Percentiles rank a stretch among this genome's conserved stretches.
phyloP scores from a whole-genome alignment of 208 protist species.

The Crithidia thermophila region DNA sequence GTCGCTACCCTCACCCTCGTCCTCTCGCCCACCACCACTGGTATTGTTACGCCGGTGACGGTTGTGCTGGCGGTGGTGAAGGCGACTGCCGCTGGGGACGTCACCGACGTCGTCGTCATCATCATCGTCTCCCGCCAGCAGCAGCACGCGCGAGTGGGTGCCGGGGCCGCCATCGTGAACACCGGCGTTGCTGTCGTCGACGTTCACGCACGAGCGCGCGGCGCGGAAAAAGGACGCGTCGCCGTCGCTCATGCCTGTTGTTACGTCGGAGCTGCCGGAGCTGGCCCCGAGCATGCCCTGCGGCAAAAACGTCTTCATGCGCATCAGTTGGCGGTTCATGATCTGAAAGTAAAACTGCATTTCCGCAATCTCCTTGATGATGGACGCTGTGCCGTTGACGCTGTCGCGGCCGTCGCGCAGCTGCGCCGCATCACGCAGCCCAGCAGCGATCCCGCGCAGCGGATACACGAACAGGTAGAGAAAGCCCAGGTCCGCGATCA shows the following conservation, averaged over 20 bases:
- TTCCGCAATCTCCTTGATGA: constrained; percentile 49
- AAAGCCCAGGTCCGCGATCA: constrained; percentile 30
- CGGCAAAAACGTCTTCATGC: constrained; percentile 61
- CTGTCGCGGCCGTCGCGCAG: constrained; percentile 41
- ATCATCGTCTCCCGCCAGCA: neutral
- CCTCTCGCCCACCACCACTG: no score
- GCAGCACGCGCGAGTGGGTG: no score
- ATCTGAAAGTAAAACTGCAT: constrained; percentile 58
- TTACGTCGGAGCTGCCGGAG: neutral
- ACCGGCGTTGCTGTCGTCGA: neutral
- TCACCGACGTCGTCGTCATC: neutral
- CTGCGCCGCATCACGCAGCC: constrained; percentile 40
- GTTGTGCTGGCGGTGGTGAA: no score
- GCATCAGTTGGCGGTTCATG: constrained; percentile 56
- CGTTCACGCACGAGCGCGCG: neutral
- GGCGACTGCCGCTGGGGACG: no score
- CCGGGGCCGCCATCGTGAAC: neutral
- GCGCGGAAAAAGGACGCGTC: constrained; percentile 2
- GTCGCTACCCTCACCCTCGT: no score
- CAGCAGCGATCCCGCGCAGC: constrained; percentile 32
- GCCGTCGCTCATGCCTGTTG: neutral
- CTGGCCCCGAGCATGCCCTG: constrained; percentile 38
- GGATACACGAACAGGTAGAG: constrained; percentile 52
- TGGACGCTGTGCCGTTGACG: constrained; percentile 22
- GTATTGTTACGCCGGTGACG: no score